Conservation (phyloP, 2,329 filamentous ascomycete species). For the Hymenoscyphus repandus region DNA sequence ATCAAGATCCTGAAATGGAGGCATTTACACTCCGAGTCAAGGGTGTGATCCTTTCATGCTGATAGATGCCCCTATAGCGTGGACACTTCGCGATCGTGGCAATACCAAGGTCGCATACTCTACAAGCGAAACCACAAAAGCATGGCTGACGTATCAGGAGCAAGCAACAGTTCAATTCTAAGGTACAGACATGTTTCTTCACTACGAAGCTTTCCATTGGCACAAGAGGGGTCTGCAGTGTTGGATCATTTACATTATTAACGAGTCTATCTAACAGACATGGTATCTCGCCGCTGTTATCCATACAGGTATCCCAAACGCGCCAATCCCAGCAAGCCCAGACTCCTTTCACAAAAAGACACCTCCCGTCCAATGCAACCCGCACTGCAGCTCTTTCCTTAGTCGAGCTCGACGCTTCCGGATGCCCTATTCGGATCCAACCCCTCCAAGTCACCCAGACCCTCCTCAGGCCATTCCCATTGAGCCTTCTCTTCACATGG, state of each 20-base stretch:
- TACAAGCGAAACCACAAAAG: no score
- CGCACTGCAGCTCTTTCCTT: not conserved
- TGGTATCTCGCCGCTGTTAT: not conserved
- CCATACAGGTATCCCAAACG: not conserved
- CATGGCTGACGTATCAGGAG: no score
- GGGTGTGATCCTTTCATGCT: no score
- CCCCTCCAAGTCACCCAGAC: not conserved
- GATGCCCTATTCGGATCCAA: not conserved
- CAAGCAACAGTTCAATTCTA: no score
- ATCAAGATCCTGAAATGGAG: no score
- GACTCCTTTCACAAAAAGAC: not conserved
- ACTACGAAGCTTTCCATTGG: no score
- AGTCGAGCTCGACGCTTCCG: not conserved
- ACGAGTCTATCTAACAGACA: not conserved
- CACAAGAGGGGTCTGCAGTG: no score
- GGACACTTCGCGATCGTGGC: no score
- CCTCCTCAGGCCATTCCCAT: slow-evolving; percentile 6
- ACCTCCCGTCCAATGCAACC: not conserved
- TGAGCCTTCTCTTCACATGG: not conserved
- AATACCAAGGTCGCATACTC: no score
- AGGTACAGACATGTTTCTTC: no score
- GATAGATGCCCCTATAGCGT: no score
- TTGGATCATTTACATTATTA: not conserved
- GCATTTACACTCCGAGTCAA: no score
- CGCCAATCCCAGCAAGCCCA: not conserved